Evolutionary conservation across 768 basidiomycete species (phyloP).

Genomic region (Lactarius akahatsu): DNA sequence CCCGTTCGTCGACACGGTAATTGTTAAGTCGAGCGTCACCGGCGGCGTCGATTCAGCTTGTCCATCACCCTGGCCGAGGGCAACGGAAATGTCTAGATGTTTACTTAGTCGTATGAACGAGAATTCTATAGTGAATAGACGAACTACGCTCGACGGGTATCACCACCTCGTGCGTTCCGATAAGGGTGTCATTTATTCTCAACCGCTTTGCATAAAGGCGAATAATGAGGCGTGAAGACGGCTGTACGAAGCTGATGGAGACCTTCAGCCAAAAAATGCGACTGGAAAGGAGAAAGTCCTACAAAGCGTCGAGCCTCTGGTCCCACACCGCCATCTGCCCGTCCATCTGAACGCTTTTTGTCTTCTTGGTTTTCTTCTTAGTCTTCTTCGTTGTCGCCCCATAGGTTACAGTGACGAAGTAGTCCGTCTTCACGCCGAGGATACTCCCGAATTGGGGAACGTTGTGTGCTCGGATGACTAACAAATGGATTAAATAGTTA

Average conservation of each 20-base stretch:
- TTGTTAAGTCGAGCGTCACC: neutral
- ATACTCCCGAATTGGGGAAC: neutral
- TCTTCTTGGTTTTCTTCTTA: neutral
- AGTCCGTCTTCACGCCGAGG: neutral
- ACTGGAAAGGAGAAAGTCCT: neutral
- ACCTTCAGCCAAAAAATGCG: neutral
- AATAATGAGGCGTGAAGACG: neutral
- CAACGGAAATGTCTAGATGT: neutral
- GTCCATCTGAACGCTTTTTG: neutral
- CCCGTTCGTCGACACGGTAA: neutral
- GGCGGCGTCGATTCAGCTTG: neutral
- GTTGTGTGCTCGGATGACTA: neutral
- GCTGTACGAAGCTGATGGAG: neutral
- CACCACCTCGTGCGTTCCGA: neutral
- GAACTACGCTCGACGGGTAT: neutral
- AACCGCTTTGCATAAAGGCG: neutral
- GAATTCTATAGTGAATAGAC: neutral
- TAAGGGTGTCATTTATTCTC: neutral
- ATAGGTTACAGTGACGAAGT: neutral
- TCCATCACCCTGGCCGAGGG: neutral
- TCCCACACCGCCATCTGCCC: neutral
- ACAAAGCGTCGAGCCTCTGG: neutral
- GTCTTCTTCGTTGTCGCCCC: neutral
- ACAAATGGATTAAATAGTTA: neutral
- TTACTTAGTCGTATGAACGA: neutral